A percentile compares a stretch with the other conserved stretches of the same genome.
phyloP scores from a whole-genome alignment of 192 early-diverging fungal genomes.

The Coemansia sp. region DNA sequence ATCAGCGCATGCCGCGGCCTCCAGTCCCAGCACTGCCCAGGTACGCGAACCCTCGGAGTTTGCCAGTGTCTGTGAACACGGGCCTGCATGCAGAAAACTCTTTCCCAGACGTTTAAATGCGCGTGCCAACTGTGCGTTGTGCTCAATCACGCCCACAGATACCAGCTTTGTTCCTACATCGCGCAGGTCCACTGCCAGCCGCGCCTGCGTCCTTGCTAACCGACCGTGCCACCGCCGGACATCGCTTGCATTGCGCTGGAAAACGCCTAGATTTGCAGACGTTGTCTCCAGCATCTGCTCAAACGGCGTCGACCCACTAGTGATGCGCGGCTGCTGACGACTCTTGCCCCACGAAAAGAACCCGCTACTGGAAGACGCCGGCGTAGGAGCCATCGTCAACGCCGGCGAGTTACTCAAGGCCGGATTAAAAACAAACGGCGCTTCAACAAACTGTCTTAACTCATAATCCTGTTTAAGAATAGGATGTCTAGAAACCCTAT shows the following conservation, averaged over 20 bases:
- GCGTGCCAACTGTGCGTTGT: conserved; percentile 28
- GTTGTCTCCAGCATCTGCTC: conserved; percentile 41
- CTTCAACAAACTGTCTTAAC: conserved; percentile 58
- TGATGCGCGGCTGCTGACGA: conserved; percentile 11
- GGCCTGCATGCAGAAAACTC: conserved; percentile 32
- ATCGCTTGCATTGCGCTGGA: conserved; percentile 34
- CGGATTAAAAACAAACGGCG: conserved; percentile 55
- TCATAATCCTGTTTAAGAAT: conserved; percentile 57
- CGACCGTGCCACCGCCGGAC: conserved; percentile 51
- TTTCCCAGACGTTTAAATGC: conserved; percentile 51
- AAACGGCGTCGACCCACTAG: conserved; percentile 30
- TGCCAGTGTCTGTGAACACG: conserved; percentile 41
- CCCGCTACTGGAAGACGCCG: conserved; percentile 20
- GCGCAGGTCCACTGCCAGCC: conserved; percentile 31
- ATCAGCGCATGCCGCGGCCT: conserved; percentile 31
- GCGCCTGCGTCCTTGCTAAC: conserved; percentile 40
- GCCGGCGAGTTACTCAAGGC: conserved; percentile 29
- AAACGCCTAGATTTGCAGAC: conserved; percentile 36
- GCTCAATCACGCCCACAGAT: conserved; percentile 43
- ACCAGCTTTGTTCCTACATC: conserved; percentile 46
- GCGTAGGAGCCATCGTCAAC: conserved; percentile 29
- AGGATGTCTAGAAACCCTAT: conserved; percentile 44
- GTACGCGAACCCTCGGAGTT: conserved; percentile 52
- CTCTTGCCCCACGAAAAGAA: conserved; percentile 41
- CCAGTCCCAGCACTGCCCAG: conserved; percentile 41